phyloP scores from a whole-genome alignment of 192 early-diverging fungal genomes.

The Oehlia diaphana region DNA sequence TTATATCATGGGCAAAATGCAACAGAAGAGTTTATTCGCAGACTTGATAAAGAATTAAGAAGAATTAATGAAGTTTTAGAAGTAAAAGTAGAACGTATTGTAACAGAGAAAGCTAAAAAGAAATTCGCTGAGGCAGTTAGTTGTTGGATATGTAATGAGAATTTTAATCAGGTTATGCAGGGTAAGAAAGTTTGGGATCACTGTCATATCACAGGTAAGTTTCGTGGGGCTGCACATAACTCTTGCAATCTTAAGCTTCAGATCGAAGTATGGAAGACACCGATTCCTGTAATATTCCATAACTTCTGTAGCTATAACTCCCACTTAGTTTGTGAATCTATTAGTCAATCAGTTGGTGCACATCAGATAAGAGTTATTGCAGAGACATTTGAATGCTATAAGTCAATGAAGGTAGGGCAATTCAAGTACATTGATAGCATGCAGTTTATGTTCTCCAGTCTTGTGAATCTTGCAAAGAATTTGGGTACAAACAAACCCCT shows the following conservation, averaged over 20 bases:
- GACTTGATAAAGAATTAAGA: background rate
- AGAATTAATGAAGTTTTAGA: background rate
- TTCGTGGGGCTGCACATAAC: background rate
- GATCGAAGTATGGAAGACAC: background rate
- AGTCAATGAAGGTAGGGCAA: too few relatives aligned
- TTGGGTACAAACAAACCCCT: too few relatives aligned
- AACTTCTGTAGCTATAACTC: background rate
- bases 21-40: background rate
- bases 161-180: too few relatives aligned
- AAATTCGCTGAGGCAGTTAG: background rate
- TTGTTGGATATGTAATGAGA: background rate
- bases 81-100: background rate
- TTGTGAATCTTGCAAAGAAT: too few relatives aligned
- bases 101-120: background rate
- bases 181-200: background rate
- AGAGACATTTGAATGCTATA: too few relatives aligned
- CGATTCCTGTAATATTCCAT: background rate
- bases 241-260: conserved; percentile 3
- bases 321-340: too few relatives aligned
- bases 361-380: too few relatives aligned
- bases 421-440: too few relatives aligned
- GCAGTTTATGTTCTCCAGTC: too few relatives aligned
- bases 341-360: too few relatives aligned
- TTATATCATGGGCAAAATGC: background rate
- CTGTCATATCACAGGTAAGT: background rate